Evolutionary conservation across 2,329 filamentous ascomycete species (phyloP), one percentile per base, ranked within the genome.

Genomic region (Xylariaceae sp.): DNA sequence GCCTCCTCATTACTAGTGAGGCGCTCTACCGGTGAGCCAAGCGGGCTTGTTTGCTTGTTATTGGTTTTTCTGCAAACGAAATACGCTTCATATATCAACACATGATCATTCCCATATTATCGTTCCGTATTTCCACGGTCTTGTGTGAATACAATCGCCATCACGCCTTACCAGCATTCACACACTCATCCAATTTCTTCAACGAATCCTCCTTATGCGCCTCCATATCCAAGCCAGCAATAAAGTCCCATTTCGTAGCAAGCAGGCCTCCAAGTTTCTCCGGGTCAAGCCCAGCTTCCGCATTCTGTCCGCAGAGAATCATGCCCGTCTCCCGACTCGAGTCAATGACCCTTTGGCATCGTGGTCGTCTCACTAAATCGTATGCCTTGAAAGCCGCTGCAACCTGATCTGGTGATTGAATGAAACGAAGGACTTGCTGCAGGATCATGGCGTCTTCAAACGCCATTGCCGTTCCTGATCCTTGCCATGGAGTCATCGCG

Each of bases 391-490:
- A 62, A 8, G 56, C 59, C 1, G 37, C 45, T 5, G 15, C 34
- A 10, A 62, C 35, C 10, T 58, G 57, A 4, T 42, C 11, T 8
- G 13, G 13, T 0, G 61, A 59, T 11, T 45, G 30, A 9, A 60
- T 55, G 2, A 51, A 34, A 35, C 18, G 13, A 11, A 62, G 45
- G 11, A 62, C 56, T 1, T 10, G 9, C 11, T 57, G 54, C 2
- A 66, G 34, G 15, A 67, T 17, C 57, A 67, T 61, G 30, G 57
- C 61, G 9, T 67, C 64, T 49, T 67, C 66, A 18, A 67, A 55
- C 2, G 64, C 66, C 4, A 57, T n/a, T 1, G 50, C 64, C 1
- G 55, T 55, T 0, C 66, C 63, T 2, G 63, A 35, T 1, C 64
- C 64, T 39, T 63, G 58, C 64, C 63, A 66, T 1, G 64, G 63